Conservation (phyloP, 1,139 yeast genomes). For the Protomyces arabidopsidicola region DNA sequence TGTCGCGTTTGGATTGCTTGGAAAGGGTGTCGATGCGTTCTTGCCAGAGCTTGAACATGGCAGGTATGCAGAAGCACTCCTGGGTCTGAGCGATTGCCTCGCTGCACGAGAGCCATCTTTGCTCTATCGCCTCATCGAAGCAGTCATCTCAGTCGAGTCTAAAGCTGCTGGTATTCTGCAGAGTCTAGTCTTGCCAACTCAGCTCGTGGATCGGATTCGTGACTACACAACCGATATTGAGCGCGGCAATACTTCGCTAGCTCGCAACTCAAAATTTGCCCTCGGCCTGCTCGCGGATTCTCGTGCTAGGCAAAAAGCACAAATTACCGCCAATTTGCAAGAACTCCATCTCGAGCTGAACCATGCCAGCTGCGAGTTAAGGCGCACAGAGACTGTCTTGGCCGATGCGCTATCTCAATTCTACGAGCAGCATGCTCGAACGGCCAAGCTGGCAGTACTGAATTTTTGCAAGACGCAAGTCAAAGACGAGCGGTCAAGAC, state of each 20-base stretch:
- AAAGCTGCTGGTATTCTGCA: slow-evolving; percentile 7
- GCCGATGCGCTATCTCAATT: slow-evolving; percentile 18
- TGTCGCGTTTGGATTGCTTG: slow-evolving; percentile 12
- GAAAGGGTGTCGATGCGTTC: neutral
- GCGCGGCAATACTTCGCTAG: slow-evolving; percentile 2
- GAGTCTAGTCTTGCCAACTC: slow-evolving; percentile 7
- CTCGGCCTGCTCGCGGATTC: slow-evolving; percentile 13
- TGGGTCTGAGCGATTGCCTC: neutral
- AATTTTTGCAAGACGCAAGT: slow-evolving; percentile 11
- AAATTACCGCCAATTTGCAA: slow-evolving; percentile 7
- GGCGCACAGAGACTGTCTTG: slow-evolving; percentile 6
- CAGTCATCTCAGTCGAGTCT: slow-evolving; percentile 3
- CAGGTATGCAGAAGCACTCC: neutral
- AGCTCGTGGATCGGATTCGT: slow-evolving; percentile 9
- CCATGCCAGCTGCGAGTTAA: slow-evolving; percentile 18
- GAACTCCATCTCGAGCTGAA: slow-evolving; percentile 11
- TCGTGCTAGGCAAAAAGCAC: slow-evolving; percentile 8
- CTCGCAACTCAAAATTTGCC: slow-evolving; percentile 2
- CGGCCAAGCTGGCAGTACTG: neutral
- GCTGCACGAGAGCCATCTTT: slow-evolving; percentile 17
- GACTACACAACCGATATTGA: neutral
- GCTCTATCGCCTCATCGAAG: slow-evolving; percentile 16
- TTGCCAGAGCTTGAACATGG: neutral
- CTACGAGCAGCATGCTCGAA: slow-evolving; percentile 7
- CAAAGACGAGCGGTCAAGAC: slow-evolving; percentile 4